Evolutionary conservation across 257 asterid species (phyloP).

Genomic region (Solanum clarkiae): DNA sequence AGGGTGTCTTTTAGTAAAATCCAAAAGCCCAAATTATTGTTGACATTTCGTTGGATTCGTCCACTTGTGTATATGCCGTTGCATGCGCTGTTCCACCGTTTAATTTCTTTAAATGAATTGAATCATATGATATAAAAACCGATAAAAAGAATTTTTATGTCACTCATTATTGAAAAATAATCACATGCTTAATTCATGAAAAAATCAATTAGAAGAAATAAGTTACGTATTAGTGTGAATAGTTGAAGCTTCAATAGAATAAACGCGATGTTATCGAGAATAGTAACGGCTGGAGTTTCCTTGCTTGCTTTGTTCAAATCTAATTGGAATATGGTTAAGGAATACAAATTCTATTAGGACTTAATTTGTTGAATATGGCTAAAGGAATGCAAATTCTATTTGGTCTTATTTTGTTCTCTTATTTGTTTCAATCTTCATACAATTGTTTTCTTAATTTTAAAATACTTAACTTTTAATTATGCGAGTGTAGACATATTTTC

Average conservation of each 20-base stretch:
- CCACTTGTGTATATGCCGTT: neutral
- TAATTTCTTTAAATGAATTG: neutral
- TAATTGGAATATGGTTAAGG: neutral
- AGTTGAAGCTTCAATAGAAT: neutral
- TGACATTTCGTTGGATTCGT: neutral
- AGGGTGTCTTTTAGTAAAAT: neutral
- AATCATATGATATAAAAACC: neutral
- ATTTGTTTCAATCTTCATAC: neutral
- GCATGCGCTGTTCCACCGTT: neutral
- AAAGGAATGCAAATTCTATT: too few species aligned
- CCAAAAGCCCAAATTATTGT: slow-evolving; percentile 1
- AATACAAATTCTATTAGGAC: neutral
- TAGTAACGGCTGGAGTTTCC: neutral
- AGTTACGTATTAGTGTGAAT: too few species aligned
- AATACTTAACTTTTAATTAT: neutral
- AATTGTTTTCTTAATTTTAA: neutral
- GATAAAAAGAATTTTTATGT: neutral
- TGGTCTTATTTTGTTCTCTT: too few species aligned
- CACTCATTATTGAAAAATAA: neutral
- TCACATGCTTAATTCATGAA: neutral
- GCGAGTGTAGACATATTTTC: neutral
- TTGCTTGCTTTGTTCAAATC: neutral
- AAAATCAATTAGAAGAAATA: neutral
- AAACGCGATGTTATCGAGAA: neutral
- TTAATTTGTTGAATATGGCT: too few species aligned